phyloP scores from a whole-genome alignment of 352 stramenopile species.

The Plasmopara viticola region DNA sequence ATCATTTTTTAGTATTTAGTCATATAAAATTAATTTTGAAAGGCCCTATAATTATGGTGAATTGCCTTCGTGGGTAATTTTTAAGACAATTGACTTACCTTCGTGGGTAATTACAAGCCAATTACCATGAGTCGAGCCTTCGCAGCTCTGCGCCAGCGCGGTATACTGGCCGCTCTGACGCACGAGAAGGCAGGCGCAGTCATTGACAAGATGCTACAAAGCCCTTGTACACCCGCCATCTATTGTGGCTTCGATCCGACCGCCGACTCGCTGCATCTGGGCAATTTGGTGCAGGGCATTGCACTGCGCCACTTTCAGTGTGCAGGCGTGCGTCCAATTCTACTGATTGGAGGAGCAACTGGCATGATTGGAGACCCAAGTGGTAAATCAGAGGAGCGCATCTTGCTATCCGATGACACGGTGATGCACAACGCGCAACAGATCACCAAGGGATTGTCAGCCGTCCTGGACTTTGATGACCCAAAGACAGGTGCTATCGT shows the following conservation, averaged over 20 bases:
- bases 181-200: slow-evolving; percentile 47
- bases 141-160: slow-evolving; percentile 46
- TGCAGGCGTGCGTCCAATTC: slow-evolving; percentile 87
- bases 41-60: too few species aligned
- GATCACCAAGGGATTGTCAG: slow-evolving; percentile 88
- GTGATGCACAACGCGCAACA: slow-evolving; percentile 88
- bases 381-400: slow-evolving; percentile 95
- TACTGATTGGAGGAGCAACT: slow-evolving; percentile 81
- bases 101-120: too few species aligned
- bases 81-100: too few species aligned
- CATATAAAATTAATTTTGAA: too few species aligned
- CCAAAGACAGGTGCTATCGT: slow-evolving; percentile 88
- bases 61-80: too few species aligned
- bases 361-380: slow-evolving; percentile 97
- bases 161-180: slow-evolving; percentile 71
- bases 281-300: slow-evolving; percentile 85
- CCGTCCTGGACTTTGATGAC: slow-evolving; percentile 93
- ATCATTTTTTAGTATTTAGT: too few species aligned
- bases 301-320: slow-evolving; percentile 85
- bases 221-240: slow-evolving; percentile 32
- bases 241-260: slow-evolving; percentile 91
- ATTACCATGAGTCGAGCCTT: slow-evolving; percentile 65
- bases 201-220: slow-evolving; percentile 47
- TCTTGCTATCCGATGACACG: slow-evolving; percentile 91
- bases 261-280: slow-evolving; percentile 87